Evolutionary conservation across 257 asterid genomes (phyloP), one percentile per base, ranked within the genome.

Genomic region (Solanum ahanhuiri): DNA sequence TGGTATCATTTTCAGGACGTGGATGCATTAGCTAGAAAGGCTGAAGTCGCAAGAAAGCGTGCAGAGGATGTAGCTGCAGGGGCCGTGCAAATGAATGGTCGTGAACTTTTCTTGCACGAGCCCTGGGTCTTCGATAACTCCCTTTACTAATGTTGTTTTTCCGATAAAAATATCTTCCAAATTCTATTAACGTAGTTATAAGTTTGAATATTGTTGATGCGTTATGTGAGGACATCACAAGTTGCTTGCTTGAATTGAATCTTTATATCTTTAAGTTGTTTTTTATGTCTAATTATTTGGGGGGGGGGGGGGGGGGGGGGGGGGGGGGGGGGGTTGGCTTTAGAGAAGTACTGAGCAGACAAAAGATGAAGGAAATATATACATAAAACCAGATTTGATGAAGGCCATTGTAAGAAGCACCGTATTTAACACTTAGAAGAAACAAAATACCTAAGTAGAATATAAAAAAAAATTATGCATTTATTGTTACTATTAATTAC

Each of bases 41-140:
- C 93, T 41, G 98, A 92, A 90, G 93, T 89, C 25, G 92, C 86
- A 60, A 91, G 94, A 87, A 96, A 94, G 87, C 97, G 98, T 10
- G 94, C 89, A 10, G 98, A 94, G 91, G 99, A 96, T 89, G 84
- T 96, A 90, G 95, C 92, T 79, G 93, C 98, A 14, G 98, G 98
- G 60, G 33, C 89, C 33, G 95, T 93, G 85, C 95, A 90, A 85
- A 91, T 94, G 99, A 96, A 93, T 63, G 98, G 99, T 14, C 98
- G 98, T 35, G 98, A 96, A 87, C 93, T 96, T 87, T 95, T 95
- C 86, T 88, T 64, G 88, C 95, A 88, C 20, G 95, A 96, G 75
- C 98, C 99, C 2, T 91, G 93, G 96, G 97, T 96, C 87, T 94
- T 95, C 20, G 96, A 96, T 70, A 92, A 95, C 88, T 85, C 94